A percentile compares a stretch with the other conserved stretches of the same genome.
Conservation (phyloP, 805 yeast species). For the Metschnikowia orientalis region DNA sequence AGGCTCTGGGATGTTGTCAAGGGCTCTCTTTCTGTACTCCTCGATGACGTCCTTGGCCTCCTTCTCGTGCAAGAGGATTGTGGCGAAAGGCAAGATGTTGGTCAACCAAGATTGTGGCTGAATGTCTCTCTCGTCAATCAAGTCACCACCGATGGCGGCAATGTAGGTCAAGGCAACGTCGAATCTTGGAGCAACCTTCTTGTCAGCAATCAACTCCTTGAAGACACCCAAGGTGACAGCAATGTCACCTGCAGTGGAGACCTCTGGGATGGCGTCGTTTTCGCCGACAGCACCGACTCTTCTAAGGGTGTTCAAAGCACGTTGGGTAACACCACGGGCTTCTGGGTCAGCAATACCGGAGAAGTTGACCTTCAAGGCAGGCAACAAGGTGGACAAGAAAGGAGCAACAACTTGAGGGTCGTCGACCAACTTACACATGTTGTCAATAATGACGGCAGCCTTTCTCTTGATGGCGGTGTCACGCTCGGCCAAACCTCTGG, state of each 20-base stretch:
- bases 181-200: constrained; percentile 74
- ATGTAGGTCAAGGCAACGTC: constrained; percentile 71
- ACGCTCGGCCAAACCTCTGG: constrained; percentile 99
- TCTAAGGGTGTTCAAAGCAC: constrained; percentile 95
- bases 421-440: constrained; percentile 99
- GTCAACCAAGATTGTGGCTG: constrained; percentile 90
- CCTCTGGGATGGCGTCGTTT: constrained; percentile 89
- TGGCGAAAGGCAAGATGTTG: constrained; percentile 87
- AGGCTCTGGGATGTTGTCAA: constrained; percentile 96
- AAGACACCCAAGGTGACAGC: constrained; percentile 80
- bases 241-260: constrained; percentile 98
- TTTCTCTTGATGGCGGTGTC: constrained; percentile 99
- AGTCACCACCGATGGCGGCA: constrained; percentile 97
- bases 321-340: constrained; percentile 96
- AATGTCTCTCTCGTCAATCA: constrained; percentile 93
- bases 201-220: constrained; percentile 62
- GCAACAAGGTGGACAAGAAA: constrained; percentile 91
- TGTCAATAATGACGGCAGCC: constrained; percentile 98
- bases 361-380: constrained; percentile 92
- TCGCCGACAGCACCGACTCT: constrained; percentile 97
- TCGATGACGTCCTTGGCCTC: constrained; percentile 88
- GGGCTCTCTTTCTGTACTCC: constrained; percentile 91
- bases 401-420: constrained; percentile 99
- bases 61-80: constrained; percentile 91
- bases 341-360: constrained; percentile 99